Base-by-base conservation (phyloP, 371 early-diverging fungal species). In the Massospora cicadina region DNA sequence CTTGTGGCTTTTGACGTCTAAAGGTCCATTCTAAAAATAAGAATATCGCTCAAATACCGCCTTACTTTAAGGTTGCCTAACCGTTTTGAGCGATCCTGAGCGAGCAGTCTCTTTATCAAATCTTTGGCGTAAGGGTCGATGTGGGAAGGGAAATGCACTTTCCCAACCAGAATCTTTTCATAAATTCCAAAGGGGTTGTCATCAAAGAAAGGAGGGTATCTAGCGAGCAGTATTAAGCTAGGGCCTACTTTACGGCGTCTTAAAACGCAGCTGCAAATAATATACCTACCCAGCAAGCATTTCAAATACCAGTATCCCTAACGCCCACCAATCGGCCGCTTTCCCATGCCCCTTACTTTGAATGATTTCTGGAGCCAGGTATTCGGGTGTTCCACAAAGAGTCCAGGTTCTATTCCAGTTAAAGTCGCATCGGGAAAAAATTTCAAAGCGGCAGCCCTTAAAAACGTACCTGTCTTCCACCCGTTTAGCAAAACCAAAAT, bases 251-350 rank as follows among this genome's bases (percentile, higher is more conserved):
- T n/a, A n/a, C n/a, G n/a, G n/a, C n/a, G n/a, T n/a, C n/a, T n/a
- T n/a, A n/a, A n/a, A n/a, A n/a, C n/a, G n/a, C n/a, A n/a, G n/a
- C n/a, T n/a, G n/a, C n/a, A n/a, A n/a, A n/a, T n/a, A n/a, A 32
- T 12, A 60, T 61, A 55, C 53, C 69, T 76, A 79, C 28, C 97
- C 97, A 32, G 85, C 86, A 71, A 88, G 71, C 84, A 93, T 89
- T 80, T 99, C 98, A 75, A 90, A 98, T 53, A 98, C 88, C 53
- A 99, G 77, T 55, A 99, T 84, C 28, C 99, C 99, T 56, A 98
- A 76, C 2, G 98, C 93, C 92, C 95, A 99, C 92, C 94, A 95
- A 76, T 99, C 99, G 1, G 93, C 99, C 5, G 94, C 90, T 71
- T 87, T 86, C 24, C 93, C 91, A 71, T 99, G 96, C 29, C 93